These are phyloP conservation scores for Eucalyptus cloeziana DNA, from an alignment of 345 rosid genomes.

Conservation along the genomic window DNA sequence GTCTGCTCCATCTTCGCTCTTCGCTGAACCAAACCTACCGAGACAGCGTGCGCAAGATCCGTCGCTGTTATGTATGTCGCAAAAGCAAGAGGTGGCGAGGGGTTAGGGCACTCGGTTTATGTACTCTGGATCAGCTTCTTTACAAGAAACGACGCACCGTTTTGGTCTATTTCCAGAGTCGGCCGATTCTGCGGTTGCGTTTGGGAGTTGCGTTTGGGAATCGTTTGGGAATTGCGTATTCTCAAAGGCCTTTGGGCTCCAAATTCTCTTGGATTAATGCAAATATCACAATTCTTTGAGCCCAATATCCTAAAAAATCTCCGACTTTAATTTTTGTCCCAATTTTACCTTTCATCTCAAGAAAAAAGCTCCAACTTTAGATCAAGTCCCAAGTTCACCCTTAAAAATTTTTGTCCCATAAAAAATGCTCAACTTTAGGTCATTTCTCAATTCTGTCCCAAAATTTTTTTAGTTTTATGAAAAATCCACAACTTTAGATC, in stretches of 20 bases:
- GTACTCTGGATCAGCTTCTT: neutral
- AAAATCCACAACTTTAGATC: too few species aligned
- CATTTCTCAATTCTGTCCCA: too few species aligned
- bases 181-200: neutral
- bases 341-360: too few species aligned
- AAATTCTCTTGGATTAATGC: too few species aligned
- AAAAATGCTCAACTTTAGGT: too few species aligned
- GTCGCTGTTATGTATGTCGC: neutral
- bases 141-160: neutral
- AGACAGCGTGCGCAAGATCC: neutral
- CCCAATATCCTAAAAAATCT: too few species aligned
- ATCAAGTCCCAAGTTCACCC: rapidly evolving
- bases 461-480: too few species aligned
- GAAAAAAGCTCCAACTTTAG: rapidly evolving
- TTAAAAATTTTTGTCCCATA: rapidly evolving
- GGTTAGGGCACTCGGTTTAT: neutral
- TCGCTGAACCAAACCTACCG: neutral
- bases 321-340: too few species aligned
- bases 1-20: constrained; percentile 57
- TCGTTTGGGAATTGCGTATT: too few species aligned
- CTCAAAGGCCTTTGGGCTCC: too few species aligned
- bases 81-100: neutral
- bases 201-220: too few species aligned
- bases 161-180: neutral
- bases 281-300: too few species aligned